These are phyloP conservation scores for Lachnellula willkommii DNA, from an alignment of 2,329 filamentous ascomycete genomes.

Conservation along the genomic window DNA sequence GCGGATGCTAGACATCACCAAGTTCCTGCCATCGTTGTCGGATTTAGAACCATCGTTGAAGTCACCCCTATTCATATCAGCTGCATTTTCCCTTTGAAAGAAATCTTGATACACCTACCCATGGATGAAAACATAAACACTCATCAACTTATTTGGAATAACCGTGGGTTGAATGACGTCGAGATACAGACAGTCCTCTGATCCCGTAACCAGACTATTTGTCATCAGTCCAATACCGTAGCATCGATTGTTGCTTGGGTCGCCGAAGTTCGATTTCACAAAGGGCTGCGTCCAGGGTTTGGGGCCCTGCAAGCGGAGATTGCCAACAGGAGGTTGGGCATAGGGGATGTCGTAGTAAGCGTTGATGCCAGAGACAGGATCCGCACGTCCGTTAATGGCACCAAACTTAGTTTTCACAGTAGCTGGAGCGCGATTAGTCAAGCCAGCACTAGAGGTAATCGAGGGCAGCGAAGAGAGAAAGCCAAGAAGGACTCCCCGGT, in stretches of 20 bases:
- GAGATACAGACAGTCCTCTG: constrained; percentile 35
- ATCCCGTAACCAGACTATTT: not conserved
- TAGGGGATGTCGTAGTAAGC: constrained; percentile 10
- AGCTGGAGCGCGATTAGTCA: too few relatives aligned
- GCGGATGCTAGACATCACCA: constrained; percentile 8
- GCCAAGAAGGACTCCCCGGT: not conserved
- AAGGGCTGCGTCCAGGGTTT: not conserved
- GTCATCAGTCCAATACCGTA: not conserved
- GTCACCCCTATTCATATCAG: constrained; percentile 40
- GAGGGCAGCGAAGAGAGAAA: not conserved
- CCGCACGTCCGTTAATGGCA: too few relatives aligned
- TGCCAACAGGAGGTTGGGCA: constrained; percentile 7
- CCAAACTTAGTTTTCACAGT: too few relatives aligned
- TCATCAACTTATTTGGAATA: constrained; percentile 24
- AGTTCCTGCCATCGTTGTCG: constrained; percentile 10
- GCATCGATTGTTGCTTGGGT: constrained; percentile 17
- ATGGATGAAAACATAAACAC: constrained; percentile 55
- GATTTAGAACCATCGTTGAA: constrained; percentile 29
- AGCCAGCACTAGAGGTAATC: not conserved
- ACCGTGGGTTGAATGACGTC: constrained; percentile 34
- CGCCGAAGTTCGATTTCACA: constrained; percentile 6
- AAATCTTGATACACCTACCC: constrained; percentile 48
- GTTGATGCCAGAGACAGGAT: too few relatives aligned
- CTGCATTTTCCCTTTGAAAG: not conserved
- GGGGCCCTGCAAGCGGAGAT: constrained; percentile 9